Evolutionary conservation across 805 yeast species (phyloP).

Genomic region (Torulaspora maleeae): DNA sequence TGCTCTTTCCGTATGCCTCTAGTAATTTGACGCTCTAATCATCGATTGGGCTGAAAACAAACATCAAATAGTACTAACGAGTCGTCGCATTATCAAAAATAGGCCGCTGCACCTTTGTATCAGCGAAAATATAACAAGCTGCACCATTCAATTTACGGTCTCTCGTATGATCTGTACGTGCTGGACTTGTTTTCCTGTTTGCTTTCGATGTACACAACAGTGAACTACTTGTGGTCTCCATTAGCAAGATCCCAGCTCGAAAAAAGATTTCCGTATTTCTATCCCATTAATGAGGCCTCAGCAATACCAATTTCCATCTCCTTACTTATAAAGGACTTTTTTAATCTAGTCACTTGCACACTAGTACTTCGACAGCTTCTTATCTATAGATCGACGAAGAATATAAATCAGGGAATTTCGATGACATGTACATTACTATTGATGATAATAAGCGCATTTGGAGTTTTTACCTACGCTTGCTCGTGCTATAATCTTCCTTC

Average conservation of each 20-base stretch:
- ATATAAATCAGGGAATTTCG: slow-evolving; percentile 39
- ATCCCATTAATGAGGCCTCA: slow-evolving; percentile 10
- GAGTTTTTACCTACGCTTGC: slow-evolving; percentile 22
- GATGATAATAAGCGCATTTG: slow-evolving; percentile 7
- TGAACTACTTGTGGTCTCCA: slow-evolving; percentile 27
- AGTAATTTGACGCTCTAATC: background rate
- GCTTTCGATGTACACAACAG: slow-evolving; percentile 22
- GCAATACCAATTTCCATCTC: slow-evolving; percentile 25
- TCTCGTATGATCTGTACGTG: slow-evolving; percentile 36
- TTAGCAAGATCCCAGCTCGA: slow-evolving; percentile 26
- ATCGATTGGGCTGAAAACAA: background rate
- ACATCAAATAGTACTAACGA: background rate
- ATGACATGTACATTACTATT: slow-evolving; percentile 10
- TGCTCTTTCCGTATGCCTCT: slow-evolving; percentile 10
- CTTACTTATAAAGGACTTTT: slow-evolving; percentile 20
- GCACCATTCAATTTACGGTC: slow-evolving; percentile 37
- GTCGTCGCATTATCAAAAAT: background rate
- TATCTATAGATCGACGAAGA: slow-evolving; percentile 32
- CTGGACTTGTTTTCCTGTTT: slow-evolving; percentile 17
- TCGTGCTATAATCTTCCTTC: slow-evolving; percentile 19
- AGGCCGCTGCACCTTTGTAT: slow-evolving; percentile 20
- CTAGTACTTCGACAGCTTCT: slow-evolving; percentile 31
- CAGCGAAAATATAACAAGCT: slow-evolving; percentile 28
- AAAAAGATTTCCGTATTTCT: slow-evolving; percentile 37
- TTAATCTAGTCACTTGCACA: slow-evolving; percentile 10